Evolutionary conservation across 179 eudicot species (phyloP), one percentile per base, ranked within the genome.

Genomic region (Heliamphora ciliata): DNA sequence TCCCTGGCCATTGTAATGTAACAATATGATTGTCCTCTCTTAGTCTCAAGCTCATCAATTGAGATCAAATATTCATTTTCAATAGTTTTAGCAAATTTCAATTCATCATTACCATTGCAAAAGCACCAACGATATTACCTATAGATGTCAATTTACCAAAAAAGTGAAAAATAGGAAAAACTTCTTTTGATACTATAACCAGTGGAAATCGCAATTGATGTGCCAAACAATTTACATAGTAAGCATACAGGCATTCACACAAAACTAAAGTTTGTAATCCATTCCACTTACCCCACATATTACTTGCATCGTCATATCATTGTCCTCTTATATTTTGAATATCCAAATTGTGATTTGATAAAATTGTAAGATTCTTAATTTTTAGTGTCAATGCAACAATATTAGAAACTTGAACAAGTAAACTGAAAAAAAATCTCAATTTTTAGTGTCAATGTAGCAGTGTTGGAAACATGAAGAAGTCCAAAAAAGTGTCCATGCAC

Each of bases 231-330:
- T 48, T 18, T 2, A 46, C 75, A 15, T 47, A 71, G 8, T 46
- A 71, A 46, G 75, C 52, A 46, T 71, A 71, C 4, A 55, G 55
- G 4, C 55, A 47, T 3, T 71, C 75, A 47, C 9, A 2, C 55
- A 71, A 13, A 44, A 71, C n/a, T 55, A 71, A 71, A 71, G 75
- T 8, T 48, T 71, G 75, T 47, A 71, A 31, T 31, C 72, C 48
- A 67, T 67, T 31, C 47, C 47, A 67, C 48, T 2, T 10, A 15
- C 17, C 13, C 1, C 2, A 21, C 55, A 46, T 71, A 71, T 71
- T 71, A 15, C 55, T 46, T 71, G 75, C 75, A 15, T 55, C 21
- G 14, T 71, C 55, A 15, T 71, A 71, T 71, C 75, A 7, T 71
- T 71, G 75, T 8, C 75, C 17, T 6, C 75, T 7, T 31, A 31